A percentile compares a stretch with the other conserved stretches of the same genome.
Conservation (phyloP, 495 filamentous ascomycete genomes). For the Opeltia flavorubescens region DNA sequence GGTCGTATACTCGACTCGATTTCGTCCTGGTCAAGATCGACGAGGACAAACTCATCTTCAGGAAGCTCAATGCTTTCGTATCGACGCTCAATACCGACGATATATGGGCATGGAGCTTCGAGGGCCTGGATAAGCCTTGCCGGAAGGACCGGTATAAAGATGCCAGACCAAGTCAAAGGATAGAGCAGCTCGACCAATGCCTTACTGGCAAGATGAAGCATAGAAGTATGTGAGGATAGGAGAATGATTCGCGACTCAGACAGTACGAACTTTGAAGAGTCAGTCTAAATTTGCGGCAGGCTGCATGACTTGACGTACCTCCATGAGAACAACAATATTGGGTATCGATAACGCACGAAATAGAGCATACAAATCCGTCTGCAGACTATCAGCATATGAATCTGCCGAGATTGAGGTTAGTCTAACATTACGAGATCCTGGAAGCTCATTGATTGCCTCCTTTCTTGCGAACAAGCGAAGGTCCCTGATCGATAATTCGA, state of each 20-base stretch:
- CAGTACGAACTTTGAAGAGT: slow-evolving; percentile 49
- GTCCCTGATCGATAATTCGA: slow-evolving; percentile 82
- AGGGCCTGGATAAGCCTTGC: slow-evolving; percentile 76
- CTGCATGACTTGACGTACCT: slow-evolving; percentile 27
- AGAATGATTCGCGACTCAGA: slow-evolving; percentile 93
- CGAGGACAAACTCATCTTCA: slow-evolving; percentile 91
- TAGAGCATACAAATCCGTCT: slow-evolving; percentile 82
- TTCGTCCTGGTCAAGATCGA: slow-evolving; percentile 80
- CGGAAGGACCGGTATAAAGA: slow-evolving; percentile 85
- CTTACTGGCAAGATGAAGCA: slow-evolving; percentile 84
- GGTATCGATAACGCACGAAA: slow-evolving; percentile 79
- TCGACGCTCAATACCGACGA: slow-evolving; percentile 84
- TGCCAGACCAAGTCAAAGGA: slow-evolving; percentile 80
- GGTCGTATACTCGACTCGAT: slow-evolving; percentile 71
- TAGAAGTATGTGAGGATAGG: slow-evolving; percentile 85
- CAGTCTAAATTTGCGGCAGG: background rate
- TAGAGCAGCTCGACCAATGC: slow-evolving; percentile 76
- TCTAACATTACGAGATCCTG: slow-evolving; percentile 66
- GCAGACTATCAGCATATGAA: slow-evolving; percentile 15
- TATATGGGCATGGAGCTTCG: slow-evolving; percentile 93
- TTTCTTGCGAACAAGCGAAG: slow-evolving; percentile 83
- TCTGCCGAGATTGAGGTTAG: background rate
- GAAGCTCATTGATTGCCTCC: slow-evolving; percentile 87
- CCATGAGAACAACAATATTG: slow-evolving; percentile 84
- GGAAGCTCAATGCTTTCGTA: slow-evolving; percentile 88